Percentiles rank a stretch among this genome's conserved stretches.
Conservation (phyloP, 768 basidiomycete species). For the Hypholoma fasciculare region DNA sequence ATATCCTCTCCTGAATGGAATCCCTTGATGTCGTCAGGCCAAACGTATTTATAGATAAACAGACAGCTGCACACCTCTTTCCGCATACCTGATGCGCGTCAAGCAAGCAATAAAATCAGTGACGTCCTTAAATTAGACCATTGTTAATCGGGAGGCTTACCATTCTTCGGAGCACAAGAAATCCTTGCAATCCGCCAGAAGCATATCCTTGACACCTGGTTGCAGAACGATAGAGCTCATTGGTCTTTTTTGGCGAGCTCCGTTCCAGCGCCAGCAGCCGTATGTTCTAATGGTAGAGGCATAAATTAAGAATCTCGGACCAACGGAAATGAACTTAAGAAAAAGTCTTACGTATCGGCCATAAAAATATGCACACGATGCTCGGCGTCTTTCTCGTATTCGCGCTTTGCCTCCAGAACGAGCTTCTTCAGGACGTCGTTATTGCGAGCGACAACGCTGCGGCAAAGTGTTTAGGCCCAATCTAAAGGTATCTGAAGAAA, state of each 20-base stretch:
- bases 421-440: conserved; percentile 88
- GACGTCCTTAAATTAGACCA: conserved; percentile 11
- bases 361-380: conserved; percentile 89
- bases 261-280: conserved; percentile 86
- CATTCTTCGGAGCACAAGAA: conserved; percentile 84
- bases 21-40: conserved; percentile 47
- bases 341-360: conserved; percentile 80
- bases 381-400: conserved; percentile 89
- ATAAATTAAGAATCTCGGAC: conserved; percentile 11
- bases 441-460: conserved; percentile 82
- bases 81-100: conserved; percentile 69
- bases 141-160: conserved; percentile 44
- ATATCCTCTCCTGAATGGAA: conserved; percentile 87
- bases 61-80: conserved; percentile 61
- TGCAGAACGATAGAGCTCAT: conserved; percentile 93
- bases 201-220: conserved; percentile 90
- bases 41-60: conserved; percentile 13
- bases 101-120: conserved; percentile 14
- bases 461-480: conserved; percentile 4
- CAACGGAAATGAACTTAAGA: conserved; percentile 11
- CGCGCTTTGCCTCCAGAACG: conserved; percentile 83
- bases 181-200: conserved; percentile 83
- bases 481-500: no score
- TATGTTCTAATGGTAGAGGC: conserved; percentile 48
- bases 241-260: conserved; percentile 84